Evolutionary conservation across 2,329 filamentous ascomycete genomes (phyloP).

Genomic region (Setomelanomma holmii): DNA sequence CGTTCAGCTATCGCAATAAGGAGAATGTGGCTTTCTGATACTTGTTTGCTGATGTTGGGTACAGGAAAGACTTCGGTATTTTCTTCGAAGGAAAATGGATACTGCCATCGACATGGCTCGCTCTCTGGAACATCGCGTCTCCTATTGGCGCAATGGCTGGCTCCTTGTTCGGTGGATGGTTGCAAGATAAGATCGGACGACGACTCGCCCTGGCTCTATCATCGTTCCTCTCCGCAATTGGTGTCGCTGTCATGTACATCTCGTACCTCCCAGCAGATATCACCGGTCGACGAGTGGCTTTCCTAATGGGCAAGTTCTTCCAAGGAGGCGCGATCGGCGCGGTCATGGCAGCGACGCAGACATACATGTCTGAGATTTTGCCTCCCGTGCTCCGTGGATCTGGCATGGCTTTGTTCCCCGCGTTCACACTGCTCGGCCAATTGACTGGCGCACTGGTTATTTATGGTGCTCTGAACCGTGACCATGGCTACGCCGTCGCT

Average conservation of each 20-base stretch:
- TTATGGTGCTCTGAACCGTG: slow-evolving; percentile 39
- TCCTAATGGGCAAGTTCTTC: slow-evolving; percentile 56
- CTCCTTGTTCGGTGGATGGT: slow-evolving; percentile 33
- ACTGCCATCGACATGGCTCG: slow-evolving; percentile 37
- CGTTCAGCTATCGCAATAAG: slow-evolving; percentile 2
- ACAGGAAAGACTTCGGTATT: slow-evolving; percentile 34
- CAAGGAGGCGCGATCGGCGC: slow-evolving; percentile 57
- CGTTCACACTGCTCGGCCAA: slow-evolving; percentile 59
- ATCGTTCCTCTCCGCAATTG: slow-evolving; percentile 36
- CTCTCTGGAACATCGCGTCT: slow-evolving; percentile 35
- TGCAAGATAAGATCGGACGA: slow-evolving; percentile 36
- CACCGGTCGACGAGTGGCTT: slow-evolving; percentile 38
- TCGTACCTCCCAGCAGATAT: slow-evolving; percentile 33
- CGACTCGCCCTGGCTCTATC: slow-evolving; percentile 27
- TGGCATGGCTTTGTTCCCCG: slow-evolving; percentile 58
- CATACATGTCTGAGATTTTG: slow-evolving; percentile 61
- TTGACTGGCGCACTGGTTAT: slow-evolving; percentile 53
- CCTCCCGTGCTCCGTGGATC: slow-evolving; percentile 57
- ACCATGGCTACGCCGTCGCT: slow-evolving; percentile 49
- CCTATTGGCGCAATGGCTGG: slow-evolving; percentile 38
- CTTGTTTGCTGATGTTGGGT: background rate
- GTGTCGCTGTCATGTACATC: slow-evolving; percentile 38
- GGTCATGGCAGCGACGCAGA: slow-evolving; percentile 49
- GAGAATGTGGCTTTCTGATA: background rate
- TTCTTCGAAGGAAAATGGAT: slow-evolving; percentile 35